A percentile compares a stretch with the other conserved stretches of the same genome.
phyloP scores from a whole-genome alignment of 371 early-diverging fungal species.

The Gilbertella persicaria region DNA sequence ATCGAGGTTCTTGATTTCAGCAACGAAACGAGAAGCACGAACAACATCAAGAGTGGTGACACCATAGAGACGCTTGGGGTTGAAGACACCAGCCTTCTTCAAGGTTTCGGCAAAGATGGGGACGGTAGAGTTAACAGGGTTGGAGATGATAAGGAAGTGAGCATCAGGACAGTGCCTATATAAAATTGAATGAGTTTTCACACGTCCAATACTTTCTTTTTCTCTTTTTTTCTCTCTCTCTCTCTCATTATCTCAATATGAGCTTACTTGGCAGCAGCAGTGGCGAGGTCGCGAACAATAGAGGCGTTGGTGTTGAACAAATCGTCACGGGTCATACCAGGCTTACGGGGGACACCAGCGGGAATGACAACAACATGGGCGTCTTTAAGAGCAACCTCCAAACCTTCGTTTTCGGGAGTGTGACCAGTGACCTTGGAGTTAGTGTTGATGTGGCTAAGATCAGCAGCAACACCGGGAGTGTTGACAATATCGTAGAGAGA shows the following conservation, averaged over 20 bases:
- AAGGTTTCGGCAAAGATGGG: slow-evolving; percentile 98
- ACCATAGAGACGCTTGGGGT: slow-evolving; percentile 95
- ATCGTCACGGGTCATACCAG: slow-evolving; percentile 99
- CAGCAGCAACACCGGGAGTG: slow-evolving; percentile 97
- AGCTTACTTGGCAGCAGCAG: slow-evolving; percentile 59
- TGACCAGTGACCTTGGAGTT: slow-evolving; percentile 86
- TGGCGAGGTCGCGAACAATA: slow-evolving; percentile 90
- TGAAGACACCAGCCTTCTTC: slow-evolving; percentile 92
- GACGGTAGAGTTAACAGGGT: slow-evolving; percentile 99
- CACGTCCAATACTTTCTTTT: neutral
- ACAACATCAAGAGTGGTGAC: slow-evolving; percentile 98
- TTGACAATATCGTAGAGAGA: slow-evolving; percentile 96
- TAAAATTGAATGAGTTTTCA: neutral
- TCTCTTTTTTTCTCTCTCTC: neutral
- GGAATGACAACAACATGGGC: slow-evolving; percentile 95
- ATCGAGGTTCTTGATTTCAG: slow-evolving; percentile 76
- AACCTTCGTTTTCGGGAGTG: slow-evolving; percentile 81
- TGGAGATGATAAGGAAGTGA: slow-evolving; percentile 95
- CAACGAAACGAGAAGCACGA: slow-evolving; percentile 96
- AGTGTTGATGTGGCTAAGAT: slow-evolving; percentile 96
- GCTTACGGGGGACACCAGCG: slow-evolving; percentile 99
- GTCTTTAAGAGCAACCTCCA: slow-evolving; percentile 86
- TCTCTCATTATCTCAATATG: neutral
- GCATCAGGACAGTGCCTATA: slow-evolving; percentile 92
- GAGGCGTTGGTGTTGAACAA: slow-evolving; percentile 98